A percentile compares a stretch with the other conserved stretches of the same genome.
Evolutionary conservation across 1,139 yeast species (phyloP).

Genomic region (Keqinozyma sinolaborantium): DNA sequence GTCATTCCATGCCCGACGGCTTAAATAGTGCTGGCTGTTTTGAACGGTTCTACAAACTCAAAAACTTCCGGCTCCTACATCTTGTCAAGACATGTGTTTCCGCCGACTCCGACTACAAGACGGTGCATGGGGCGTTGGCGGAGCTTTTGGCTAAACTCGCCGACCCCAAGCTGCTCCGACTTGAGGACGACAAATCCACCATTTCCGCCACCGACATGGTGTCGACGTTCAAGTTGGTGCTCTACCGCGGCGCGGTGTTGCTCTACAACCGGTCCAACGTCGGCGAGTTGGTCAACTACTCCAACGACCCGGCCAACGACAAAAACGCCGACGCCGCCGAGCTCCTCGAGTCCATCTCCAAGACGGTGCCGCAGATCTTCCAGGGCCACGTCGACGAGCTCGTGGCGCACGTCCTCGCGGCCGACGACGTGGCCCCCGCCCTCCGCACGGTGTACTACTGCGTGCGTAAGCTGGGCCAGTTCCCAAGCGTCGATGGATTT

Average conservation of each 20-base stretch:
- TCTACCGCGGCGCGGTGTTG: slow-evolving; percentile 61
- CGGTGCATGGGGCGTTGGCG: slow-evolving; percentile 57
- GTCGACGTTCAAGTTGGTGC: slow-evolving; percentile 48
- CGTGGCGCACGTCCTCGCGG: slow-evolving; percentile 40
- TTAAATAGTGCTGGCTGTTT: slow-evolving; percentile 46
- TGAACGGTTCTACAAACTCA: slow-evolving; percentile 47
- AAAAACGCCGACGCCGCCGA: slow-evolving; percentile 42
- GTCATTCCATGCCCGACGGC: slow-evolving; percentile 53
- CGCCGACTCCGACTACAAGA: slow-evolving; percentile 56
- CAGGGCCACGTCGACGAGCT: slow-evolving; percentile 56
- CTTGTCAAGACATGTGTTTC: slow-evolving; percentile 53
- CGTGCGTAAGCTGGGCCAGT: slow-evolving; percentile 41
- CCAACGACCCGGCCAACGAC: slow-evolving; percentile 32
- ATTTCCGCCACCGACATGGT: slow-evolving; percentile 49
- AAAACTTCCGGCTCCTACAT: slow-evolving; percentile 55
- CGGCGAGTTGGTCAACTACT: slow-evolving; percentile 45
- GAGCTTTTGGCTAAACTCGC: slow-evolving; percentile 55
- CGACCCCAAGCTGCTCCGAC: slow-evolving; percentile 47
- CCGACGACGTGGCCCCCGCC: too few relatives aligned
- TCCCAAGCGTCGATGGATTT: slow-evolving; percentile 34
- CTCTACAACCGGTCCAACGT: slow-evolving; percentile 67
- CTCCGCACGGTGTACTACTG: slow-evolving; percentile 61
- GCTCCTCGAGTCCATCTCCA: slow-evolving; percentile 58
- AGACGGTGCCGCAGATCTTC: slow-evolving; percentile 60
- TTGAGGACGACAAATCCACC: slow-evolving; percentile 33